Conservation (phyloP, 768 basidiomycete genomes). For the Trametes maxima region DNA sequence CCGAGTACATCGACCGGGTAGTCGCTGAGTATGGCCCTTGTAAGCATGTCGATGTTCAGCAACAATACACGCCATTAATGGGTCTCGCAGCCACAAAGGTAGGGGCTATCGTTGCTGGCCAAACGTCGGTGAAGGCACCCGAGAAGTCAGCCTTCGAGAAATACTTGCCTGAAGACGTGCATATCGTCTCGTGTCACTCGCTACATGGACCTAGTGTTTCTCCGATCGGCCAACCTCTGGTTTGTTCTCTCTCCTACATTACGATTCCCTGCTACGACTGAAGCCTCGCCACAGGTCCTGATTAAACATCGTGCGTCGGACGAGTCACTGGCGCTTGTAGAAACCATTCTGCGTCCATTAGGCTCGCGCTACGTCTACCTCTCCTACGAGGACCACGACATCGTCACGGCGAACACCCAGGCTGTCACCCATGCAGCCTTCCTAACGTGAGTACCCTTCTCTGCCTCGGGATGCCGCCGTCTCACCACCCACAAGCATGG, state of each 20-base stretch:
- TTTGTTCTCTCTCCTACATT: slow-evolving; percentile 33
- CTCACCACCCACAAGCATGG: slow-evolving; percentile 68
- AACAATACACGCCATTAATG: background rate
- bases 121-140: slow-evolving; percentile 96
- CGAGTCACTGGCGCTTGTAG: slow-evolving; percentile 74
- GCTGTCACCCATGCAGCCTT: slow-evolving; percentile 98
- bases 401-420: slow-evolving; percentile 97
- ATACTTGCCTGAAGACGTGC: slow-evolving; percentile 80
- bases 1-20: slow-evolving; percentile 81
- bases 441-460: slow-evolving; percentile 61
- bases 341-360: slow-evolving; percentile 78
- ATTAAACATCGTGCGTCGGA: slow-evolving; percentile 84
- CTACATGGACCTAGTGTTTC: slow-evolving; percentile 92
- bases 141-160: slow-evolving; percentile 89
- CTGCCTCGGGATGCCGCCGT: background rate
- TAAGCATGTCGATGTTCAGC: slow-evolving; percentile 41
- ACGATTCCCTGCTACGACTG: background rate
- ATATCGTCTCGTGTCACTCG: slow-evolving; percentile 93
- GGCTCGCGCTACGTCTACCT: slow-evolving; percentile 87
- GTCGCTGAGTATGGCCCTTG: slow-evolving; percentile 92
- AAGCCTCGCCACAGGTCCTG: slow-evolving; percentile 59
- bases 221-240: slow-evolving; percentile 87
- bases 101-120: slow-evolving; percentile 89
- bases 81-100: slow-evolving; percentile 77
- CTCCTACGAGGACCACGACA: slow-evolving; percentile 95